These are phyloP conservation scores for Phytophthora constricta DNA, from an alignment of 352 stramenopile genomes.

Conservation along the genomic window DNA sequence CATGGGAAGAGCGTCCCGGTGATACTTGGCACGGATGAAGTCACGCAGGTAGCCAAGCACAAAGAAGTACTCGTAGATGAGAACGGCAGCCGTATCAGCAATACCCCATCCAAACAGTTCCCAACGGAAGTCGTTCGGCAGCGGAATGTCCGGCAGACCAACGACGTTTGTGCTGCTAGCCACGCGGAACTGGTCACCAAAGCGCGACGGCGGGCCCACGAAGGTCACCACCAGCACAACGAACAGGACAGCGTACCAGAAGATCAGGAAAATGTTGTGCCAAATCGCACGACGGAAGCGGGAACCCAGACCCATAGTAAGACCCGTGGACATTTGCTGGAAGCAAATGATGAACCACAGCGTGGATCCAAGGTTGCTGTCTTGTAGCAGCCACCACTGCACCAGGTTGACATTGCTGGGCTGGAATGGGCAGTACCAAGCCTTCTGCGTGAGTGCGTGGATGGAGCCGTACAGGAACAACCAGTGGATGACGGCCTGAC, in stretches of 20 bases:
- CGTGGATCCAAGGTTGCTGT: slow-evolving; percentile 67
- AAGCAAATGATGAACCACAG: slow-evolving; percentile 73
- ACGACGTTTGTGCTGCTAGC: slow-evolving; percentile 81
- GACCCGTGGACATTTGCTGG: slow-evolving; percentile 72
- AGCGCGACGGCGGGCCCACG: slow-evolving; percentile 58
- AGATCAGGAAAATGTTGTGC: slow-evolving; percentile 70
- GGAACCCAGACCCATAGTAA: slow-evolving; percentile 67
- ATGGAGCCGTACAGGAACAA: slow-evolving; percentile 76
- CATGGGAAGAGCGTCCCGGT: slow-evolving; percentile 66
- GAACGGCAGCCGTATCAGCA: slow-evolving; percentile 56
- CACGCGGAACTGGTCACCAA: slow-evolving; percentile 75
- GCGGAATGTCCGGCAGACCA: slow-evolving; percentile 68
- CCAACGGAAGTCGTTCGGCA: slow-evolving; percentile 66
- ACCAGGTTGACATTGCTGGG: slow-evolving; percentile 70
- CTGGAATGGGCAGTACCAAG: slow-evolving; percentile 80
- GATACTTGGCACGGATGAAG: slow-evolving; percentile 68
- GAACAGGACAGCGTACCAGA: slow-evolving; percentile 65
- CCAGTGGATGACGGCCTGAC: slow-evolving; percentile 70
- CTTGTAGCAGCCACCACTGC: slow-evolving; percentile 77
- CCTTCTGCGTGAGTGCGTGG: slow-evolving; percentile 58
- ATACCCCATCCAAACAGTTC: slow-evolving; percentile 66
- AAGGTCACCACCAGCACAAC: slow-evolving; percentile 64
- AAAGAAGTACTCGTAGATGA: slow-evolving; percentile 72
- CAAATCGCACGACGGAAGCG: slow-evolving; percentile 71
- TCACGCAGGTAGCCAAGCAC: slow-evolving; percentile 72